These are phyloP conservation scores for Neonectria punicea DNA, from an alignment of 2,329 filamentous ascomycete species.

Conservation along the genomic window DNA sequence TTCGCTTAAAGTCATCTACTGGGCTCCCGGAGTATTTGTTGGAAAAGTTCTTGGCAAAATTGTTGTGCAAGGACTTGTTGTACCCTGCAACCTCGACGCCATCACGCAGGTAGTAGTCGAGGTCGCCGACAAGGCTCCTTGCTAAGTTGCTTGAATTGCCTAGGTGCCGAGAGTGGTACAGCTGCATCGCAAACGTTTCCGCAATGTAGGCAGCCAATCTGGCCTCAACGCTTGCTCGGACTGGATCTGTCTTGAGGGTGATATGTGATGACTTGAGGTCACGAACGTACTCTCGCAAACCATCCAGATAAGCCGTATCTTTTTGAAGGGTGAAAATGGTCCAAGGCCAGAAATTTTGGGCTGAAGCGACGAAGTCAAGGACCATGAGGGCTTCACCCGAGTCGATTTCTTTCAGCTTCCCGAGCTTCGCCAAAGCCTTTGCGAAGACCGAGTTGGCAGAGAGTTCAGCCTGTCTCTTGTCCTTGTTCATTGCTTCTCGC, in stretches of 20 bases:
- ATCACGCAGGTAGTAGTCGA: constrained; percentile 83
- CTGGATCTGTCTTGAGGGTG: constrained; percentile 64
- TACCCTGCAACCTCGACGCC: constrained; percentile 84
- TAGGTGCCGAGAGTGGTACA: constrained; percentile 85
- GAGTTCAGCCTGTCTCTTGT: constrained; percentile 61
- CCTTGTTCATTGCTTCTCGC: constrained; percentile 74
- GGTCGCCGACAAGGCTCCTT: constrained; percentile 75
- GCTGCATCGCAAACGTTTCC: constrained; percentile 89
- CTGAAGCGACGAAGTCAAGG: constrained; percentile 85
- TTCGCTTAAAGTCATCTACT: constrained; percentile 84
- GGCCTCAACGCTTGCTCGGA: constrained; percentile 70
- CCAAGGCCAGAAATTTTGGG: constrained; percentile 97
- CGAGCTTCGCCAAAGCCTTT: constrained; percentile 77
- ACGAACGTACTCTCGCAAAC: constrained; percentile 76
- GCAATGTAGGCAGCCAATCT: constrained; percentile 83
- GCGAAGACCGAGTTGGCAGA: constrained; percentile 74
- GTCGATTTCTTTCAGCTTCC: constrained; percentile 71
- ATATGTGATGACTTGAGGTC: constrained; percentile 63
- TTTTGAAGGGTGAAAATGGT: constrained; percentile 83
- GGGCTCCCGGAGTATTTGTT: constrained; percentile 78
- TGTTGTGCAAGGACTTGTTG: constrained; percentile 86
- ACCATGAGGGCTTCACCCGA: constrained; percentile 77
- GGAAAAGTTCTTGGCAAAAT: constrained; percentile 86
- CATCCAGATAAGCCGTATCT: constrained; percentile 77
- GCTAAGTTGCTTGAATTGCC: constrained; percentile 73